A percentile compares a stretch with the other conserved stretches of the same genome.
Evolutionary conservation across 1,284 basidiomycete species (phyloP).

Genomic region (Cryptococcus maquisensis): DNA sequence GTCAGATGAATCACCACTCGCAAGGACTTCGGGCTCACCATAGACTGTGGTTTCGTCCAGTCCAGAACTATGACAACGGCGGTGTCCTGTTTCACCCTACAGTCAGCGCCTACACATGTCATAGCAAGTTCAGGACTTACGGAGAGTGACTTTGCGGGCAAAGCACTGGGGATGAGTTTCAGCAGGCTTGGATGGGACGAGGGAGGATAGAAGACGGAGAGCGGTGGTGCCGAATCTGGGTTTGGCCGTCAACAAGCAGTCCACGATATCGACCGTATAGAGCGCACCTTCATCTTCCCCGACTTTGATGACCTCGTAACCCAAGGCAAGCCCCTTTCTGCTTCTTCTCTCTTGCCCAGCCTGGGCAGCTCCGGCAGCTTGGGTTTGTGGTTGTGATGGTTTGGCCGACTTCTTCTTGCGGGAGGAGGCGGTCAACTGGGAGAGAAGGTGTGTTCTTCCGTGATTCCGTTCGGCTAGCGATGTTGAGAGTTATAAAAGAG

Average conservation of each 20-base stretch:
- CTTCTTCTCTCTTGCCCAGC: constrained; percentile 3
- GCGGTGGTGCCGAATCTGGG: constrained; percentile 74
- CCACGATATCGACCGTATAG: background rate
- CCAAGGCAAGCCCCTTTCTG: constrained; percentile 68
- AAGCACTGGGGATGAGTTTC: constrained; percentile 73
- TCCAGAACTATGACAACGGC: constrained; percentile 85
- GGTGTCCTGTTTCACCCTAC: constrained; percentile 66
- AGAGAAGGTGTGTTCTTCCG: constrained; percentile 17
- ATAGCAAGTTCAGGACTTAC: constrained; percentile 20
- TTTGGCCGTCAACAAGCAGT: background rate
- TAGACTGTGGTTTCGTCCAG: constrained; percentile 90
- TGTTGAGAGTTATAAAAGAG: constrained; percentile 61
- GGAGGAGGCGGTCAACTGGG: constrained; percentile 9
- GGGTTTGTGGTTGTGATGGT: constrained; percentile 34
- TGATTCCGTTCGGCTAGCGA: constrained; percentile 54
- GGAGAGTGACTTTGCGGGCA: constrained; percentile 57
- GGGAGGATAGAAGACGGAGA: constrained; percentile 85
- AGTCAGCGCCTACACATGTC: background rate
- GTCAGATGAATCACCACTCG: background rate
- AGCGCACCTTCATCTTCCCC: constrained; percentile 78
- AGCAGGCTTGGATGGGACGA: constrained; percentile 70
- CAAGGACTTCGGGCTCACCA: constrained; percentile 45
- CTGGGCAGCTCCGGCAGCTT: background rate
- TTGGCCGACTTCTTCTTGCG: constrained; percentile 4
- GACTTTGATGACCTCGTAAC: constrained; percentile 82